These are phyloP conservation scores for Phytophthora foliorum DNA, from an alignment of 352 stramenopile genomes.

Conservation along the genomic window DNA sequence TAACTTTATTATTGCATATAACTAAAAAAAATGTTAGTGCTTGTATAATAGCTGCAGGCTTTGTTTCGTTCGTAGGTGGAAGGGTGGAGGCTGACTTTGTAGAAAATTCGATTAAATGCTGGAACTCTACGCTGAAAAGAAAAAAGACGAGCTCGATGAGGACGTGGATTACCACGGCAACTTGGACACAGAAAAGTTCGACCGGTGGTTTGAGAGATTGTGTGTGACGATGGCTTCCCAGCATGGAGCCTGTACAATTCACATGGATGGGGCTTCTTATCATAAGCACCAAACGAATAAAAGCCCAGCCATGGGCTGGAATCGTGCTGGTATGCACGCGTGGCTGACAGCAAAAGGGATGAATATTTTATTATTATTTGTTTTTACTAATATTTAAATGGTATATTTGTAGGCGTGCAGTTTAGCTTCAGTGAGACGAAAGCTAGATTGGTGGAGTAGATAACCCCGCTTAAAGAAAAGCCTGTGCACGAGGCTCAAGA, in stretches of 20 bases:
- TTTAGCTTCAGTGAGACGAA: no score
- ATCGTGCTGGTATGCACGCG: neutral
- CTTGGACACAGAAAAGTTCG: constrained; percentile 4
- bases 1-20: neutral
- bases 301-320: constrained; percentile 9
- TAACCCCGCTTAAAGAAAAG: no score
- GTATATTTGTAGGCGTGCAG: no score
- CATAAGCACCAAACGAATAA: constrained; percentile 10
- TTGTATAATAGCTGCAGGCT: constrained; percentile 10
- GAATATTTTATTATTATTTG: no score
- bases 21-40: no score
- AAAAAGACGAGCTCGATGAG: neutral
- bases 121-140: constrained; percentile 1
- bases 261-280: constrained; percentile 8
- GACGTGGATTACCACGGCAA: constrained; percentile 7
- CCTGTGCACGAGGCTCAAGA: no score
- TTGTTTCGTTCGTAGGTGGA: neutral
- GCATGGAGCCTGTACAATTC: neutral
- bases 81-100: neutral
- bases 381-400: no score
- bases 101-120: neutral
- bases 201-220: constrained; percentile 7
- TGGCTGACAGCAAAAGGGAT: no score
- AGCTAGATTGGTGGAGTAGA: no score
- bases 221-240: no score